These are phyloP conservation scores for Metschnikowia kofuensis DNA, from an alignment of 805 yeast genomes.

Conservation along the genomic window DNA sequence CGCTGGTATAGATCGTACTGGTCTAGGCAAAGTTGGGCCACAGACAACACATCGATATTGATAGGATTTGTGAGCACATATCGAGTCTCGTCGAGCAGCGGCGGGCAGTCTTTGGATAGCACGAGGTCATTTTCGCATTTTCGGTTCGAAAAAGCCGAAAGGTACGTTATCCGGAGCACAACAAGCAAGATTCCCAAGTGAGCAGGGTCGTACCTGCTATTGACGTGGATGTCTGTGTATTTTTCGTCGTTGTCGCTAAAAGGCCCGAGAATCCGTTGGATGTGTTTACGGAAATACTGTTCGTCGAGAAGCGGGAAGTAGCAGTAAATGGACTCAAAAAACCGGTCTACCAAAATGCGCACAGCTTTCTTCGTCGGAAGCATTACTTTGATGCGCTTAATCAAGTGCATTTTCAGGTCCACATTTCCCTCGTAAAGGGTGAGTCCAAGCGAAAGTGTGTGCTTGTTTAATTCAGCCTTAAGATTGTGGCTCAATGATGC, in stretches of 20 bases:
- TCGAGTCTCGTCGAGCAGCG: conserved; percentile 17
- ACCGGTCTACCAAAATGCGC: conserved; percentile 17
- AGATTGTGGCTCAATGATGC: conserved; percentile 1
- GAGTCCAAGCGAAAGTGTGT: conserved; percentile 33
- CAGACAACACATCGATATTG: conserved; percentile 26
- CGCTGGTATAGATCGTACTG: conserved; percentile 26
- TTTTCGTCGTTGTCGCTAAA: conserved; percentile 11
- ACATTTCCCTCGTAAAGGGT: conserved; percentile 31
- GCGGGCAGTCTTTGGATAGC: background rate
- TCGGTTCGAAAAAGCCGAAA: conserved; percentile 35
- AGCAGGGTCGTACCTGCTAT: conserved; percentile 44
- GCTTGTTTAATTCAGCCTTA: conserved; percentile 23
- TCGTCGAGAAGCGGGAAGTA: conserved; percentile 23
- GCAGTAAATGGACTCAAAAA: conserved; percentile 19
- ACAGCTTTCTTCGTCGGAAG: conserved; percentile 18
- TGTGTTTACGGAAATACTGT: conserved; percentile 28
- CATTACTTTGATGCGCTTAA: conserved; percentile 17
- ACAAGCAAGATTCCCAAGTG: conserved; percentile 51
- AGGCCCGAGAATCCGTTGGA: conserved; percentile 42
- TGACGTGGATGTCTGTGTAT: conserved; percentile 26
- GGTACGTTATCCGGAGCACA: conserved; percentile 53
- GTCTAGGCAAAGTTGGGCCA: conserved; percentile 35
- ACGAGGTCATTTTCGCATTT: conserved; percentile 13
- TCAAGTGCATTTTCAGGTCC: conserved; percentile 23
- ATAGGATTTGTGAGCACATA: conserved; percentile 30